phyloP scores from a whole-genome alignment of 306 rosid species.

The Glycine tomentella region DNA sequence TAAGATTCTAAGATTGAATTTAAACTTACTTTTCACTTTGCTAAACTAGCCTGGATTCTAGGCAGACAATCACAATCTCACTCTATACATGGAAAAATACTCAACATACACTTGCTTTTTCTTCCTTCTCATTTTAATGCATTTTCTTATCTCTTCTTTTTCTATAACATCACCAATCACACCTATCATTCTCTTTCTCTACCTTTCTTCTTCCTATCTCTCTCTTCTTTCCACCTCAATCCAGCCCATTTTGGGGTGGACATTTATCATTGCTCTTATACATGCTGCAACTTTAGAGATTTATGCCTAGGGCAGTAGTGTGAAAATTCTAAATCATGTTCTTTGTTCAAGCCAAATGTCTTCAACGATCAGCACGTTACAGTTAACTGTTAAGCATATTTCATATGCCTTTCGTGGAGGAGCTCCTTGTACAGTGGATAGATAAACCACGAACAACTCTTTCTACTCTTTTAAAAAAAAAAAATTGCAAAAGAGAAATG shows the following conservation, averaged over 20 bases:
- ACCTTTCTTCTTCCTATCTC: not conserved
- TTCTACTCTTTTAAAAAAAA: not conserved
- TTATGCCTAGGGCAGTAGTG: no score
- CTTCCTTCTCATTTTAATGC: no score
- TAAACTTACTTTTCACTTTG: not conserved
- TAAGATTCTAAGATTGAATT: not conserved
- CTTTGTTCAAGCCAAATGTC: not conserved
- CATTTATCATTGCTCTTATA: no score
- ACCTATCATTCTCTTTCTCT: no score
- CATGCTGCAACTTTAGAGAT: no score
- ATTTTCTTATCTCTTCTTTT: not conserved
- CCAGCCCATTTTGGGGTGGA: no score
- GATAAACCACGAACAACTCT: not conserved
- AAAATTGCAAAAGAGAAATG: constrained; percentile 2
- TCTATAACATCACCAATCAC: not conserved
- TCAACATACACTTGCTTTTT: not conserved
- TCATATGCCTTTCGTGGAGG: constrained; percentile 18
- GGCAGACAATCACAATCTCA: not conserved
- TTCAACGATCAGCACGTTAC: not conserved
- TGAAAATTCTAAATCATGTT: no score
- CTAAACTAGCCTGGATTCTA: not conserved
- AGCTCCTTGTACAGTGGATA: not conserved
- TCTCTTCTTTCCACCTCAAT: not conserved
- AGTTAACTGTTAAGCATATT: not conserved
- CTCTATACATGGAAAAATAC: not conserved